Evolutionary conservation across 176 grass and related monocot genomes (phyloP).

Genomic region (Triticum turgidum): DNA sequence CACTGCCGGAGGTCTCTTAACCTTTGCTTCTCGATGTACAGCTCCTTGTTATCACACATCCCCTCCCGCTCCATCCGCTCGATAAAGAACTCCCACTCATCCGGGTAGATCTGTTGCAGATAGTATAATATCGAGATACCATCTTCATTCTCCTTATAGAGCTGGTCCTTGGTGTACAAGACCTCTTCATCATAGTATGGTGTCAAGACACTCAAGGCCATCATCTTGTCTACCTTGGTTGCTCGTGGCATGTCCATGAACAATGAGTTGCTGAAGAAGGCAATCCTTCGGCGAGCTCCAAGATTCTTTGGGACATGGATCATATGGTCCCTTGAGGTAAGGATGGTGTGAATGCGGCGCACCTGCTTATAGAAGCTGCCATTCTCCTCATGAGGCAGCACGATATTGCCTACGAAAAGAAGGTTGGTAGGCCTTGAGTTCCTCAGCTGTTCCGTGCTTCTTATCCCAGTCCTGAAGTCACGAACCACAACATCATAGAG

Average conservation of each 20-base stretch:
- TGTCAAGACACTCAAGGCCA: slow-evolving; percentile 83
- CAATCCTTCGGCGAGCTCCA: slow-evolving; percentile 80
- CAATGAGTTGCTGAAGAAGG: slow-evolving; percentile 95
- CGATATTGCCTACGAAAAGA: slow-evolving; percentile 71
- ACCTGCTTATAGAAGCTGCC: slow-evolving; percentile 72
- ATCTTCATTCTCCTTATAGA: slow-evolving; percentile 83
- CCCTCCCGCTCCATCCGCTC: slow-evolving; percentile 86
- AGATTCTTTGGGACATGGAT: slow-evolving; percentile 84
- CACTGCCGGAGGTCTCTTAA: slow-evolving; percentile 67
- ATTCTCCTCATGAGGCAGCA: slow-evolving; percentile 59
- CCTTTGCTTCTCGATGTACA: slow-evolving; percentile 56
- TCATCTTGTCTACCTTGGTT: slow-evolving; percentile 91
- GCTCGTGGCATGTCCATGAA: slow-evolving; percentile 98
- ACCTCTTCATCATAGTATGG: slow-evolving; percentile 95
- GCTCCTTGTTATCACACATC: slow-evolving; percentile 52
- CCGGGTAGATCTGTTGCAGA: slow-evolving; percentile 78
- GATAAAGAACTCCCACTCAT: slow-evolving; percentile 82
- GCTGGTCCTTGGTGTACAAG: slow-evolving; percentile 88
- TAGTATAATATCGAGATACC: slow-evolving; percentile 91
- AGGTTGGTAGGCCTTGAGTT: slow-evolving; percentile 42
- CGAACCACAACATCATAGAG: slow-evolving; percentile 75
- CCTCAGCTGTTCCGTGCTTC: slow-evolving; percentile 69
- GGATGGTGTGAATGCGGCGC: slow-evolving; percentile 66
- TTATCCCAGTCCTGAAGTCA: slow-evolving; percentile 71
- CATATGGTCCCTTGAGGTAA: slow-evolving; percentile 87